Percentiles rank a stretch among this genome's conserved stretches.
phyloP scores from a whole-genome alignment of 176 grass and related monocot genomes.

The Puya raimondii region DNA sequence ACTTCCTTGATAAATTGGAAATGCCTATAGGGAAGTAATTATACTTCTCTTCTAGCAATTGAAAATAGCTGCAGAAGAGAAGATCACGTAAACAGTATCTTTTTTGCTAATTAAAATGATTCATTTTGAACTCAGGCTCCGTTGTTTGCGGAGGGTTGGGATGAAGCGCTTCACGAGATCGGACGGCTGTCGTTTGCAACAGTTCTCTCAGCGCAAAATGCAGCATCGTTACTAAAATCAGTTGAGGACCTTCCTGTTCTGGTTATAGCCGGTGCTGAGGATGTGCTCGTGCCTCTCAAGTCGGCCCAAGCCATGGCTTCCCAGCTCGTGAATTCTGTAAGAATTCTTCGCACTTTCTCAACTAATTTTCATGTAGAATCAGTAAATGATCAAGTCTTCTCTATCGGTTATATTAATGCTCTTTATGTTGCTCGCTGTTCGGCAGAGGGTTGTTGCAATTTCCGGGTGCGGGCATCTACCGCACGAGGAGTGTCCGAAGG shows the following conservation, averaged over 20 bases:
- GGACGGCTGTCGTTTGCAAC: slow-evolving; percentile 84
- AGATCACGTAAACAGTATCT: neutral
- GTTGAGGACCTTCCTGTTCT: slow-evolving; percentile 73
- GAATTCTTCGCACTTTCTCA: neutral
- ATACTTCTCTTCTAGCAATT: neutral
- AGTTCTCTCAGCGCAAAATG: slow-evolving; percentile 63
- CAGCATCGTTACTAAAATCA: slow-evolving; percentile 61
- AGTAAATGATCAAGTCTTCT: too few species aligned
- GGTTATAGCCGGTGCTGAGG: slow-evolving; percentile 75
- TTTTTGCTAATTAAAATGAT: neutral
- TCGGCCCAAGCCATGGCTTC: slow-evolving; percentile 83
- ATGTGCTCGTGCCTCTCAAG: slow-evolving; percentile 74
- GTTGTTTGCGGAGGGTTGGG: slow-evolving; percentile 91
- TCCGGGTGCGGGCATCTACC: slow-evolving; percentile 90
- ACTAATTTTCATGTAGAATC: too few species aligned
- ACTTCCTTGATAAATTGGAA: neutral
- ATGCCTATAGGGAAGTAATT: neutral
- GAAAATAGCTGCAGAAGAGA: neutral
- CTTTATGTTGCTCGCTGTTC: slow-evolving; percentile 7
- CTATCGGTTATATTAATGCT: too few species aligned
- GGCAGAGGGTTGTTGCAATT: slow-evolving; percentile 80
- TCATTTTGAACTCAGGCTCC: slow-evolving; percentile 48
- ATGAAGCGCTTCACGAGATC: slow-evolving; percentile 94
- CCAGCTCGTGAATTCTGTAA: slow-evolving; percentile 82
- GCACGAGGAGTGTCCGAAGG: slow-evolving; percentile 93